phyloP scores from a whole-genome alignment of 2,329 filamentous ascomycete genomes.

The Alternaria atra region DNA sequence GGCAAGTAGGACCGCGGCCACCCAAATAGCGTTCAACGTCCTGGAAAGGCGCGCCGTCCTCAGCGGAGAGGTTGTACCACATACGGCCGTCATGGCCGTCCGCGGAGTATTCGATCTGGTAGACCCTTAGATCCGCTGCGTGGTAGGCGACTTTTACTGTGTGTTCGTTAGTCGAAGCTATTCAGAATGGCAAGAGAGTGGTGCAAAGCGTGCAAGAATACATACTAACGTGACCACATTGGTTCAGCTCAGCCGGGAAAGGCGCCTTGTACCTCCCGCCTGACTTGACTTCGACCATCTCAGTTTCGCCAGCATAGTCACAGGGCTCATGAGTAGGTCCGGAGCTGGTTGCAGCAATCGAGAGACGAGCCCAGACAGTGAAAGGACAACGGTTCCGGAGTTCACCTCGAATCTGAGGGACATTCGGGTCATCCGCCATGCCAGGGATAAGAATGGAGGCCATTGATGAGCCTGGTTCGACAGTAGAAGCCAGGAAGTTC shows the following conservation, averaged over 20 bases:
- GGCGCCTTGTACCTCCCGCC: neutral
- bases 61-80: conserved; percentile 12
- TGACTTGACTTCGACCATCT: conserved; percentile 1
- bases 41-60: conserved; percentile 7
- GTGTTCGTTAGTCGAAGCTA: neutral
- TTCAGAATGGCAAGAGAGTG: neutral
- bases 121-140: neutral
- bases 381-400: neutral
- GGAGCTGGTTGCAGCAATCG: neutral
- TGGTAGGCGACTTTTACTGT: conserved; percentile 11
- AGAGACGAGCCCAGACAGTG: neutral
- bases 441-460: neutral
- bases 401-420: conserved; percentile 1
- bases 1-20: conserved; percentile 1
- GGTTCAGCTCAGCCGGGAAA: neutral
- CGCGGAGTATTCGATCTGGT: conserved; percentile 11
- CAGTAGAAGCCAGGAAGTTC: neutral
- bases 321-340: neutral
- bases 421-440: neutral
- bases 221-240: conserved; percentile 6
- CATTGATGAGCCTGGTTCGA: neutral
- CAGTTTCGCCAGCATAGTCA: neutral
- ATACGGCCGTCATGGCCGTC: neutral
- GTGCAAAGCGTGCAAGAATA: neutral
- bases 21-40: conserved; percentile 5